Base-by-base conservation (phyloP, 768 basidiomycete genomes). In the Hygrocybe punicea region DNA sequence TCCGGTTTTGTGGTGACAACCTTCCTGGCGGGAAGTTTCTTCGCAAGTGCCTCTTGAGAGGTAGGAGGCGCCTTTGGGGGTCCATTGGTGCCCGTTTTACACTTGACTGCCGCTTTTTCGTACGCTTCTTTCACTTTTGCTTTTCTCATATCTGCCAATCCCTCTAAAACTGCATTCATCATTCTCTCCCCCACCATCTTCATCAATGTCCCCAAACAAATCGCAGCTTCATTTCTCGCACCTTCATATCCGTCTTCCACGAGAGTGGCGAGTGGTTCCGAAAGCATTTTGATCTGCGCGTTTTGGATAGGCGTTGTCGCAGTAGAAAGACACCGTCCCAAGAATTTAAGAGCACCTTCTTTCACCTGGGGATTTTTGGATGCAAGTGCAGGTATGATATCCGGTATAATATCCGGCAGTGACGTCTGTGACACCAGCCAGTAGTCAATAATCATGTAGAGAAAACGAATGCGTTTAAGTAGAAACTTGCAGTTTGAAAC, bases 341-440 rank as follows among this genome's bases (percentile, higher is more conserved):
- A 76, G 65, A 96, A 97, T 65, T 91, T 91, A 62, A 96, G 74
- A 0, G 93, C 87, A 6, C 92, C 90, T 72, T 96, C 93, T 66
- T 97, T 96, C 29, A 97, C 91, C 71, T 97, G 94, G 1, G 97
- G 97, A 65, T 98, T 99, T 76, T 98, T 99, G 55, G 86, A 86
- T 61, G 84, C 84, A 16, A 96, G 74, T 0, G 87, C 82, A 3
- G 84, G 79, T 39, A 90, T 78, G 42, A 96, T 75, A 69, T 98
- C 93, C 13, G 92, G 86, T 52, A 92, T 77, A 42, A 94, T 83
- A 58, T 97, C 94, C 24, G 84, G 70, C 6, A 99, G 73, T 2
- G 84, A 81, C 0, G 86, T 86, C 95, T 98, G 66, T 13, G 51
- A 35, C n/a, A n/a, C n/a, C n/a, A 44, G 34, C 55, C 40, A 52